Percentiles rank a stretch among this genome's conserved stretches.
These are phyloP conservation scores for Vitis hybrid DNA, from an alignment of 177 flowering plant species.

Conservation along the genomic window DNA sequence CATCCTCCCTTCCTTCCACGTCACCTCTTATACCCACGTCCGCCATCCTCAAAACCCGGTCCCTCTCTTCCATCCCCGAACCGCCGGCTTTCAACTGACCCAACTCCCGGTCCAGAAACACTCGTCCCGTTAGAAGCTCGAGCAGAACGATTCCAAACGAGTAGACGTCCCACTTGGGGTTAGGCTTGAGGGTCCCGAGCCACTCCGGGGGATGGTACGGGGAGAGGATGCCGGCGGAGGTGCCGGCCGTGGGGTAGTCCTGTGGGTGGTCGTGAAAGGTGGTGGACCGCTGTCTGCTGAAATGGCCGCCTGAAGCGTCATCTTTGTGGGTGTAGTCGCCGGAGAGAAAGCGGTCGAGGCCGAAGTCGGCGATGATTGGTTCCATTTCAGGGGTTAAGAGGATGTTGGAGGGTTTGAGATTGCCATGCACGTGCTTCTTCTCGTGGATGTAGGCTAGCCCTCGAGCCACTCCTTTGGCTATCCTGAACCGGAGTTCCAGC, in stretches of 20 bases:
- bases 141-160: constrained; percentile 78
- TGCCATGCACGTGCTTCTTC: constrained; percentile 84
- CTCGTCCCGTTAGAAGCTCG: constrained; percentile 72
- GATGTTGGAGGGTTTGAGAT: constrained; percentile 85
- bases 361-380: constrained; percentile 71
- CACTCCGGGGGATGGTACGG: constrained; percentile 87
- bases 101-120: constrained; percentile 52
- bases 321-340: constrained; percentile 22
- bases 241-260: constrained; percentile 21
- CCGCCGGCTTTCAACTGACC: constrained; percentile 44
- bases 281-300: constrained; percentile 50
- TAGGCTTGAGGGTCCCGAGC: constrained; percentile 57
- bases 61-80: constrained; percentile 43
- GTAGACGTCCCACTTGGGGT: constrained; percentile 84
- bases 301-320: constrained; percentile 34
- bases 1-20: constrained; percentile 63
- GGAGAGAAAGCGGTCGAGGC: constrained; percentile 51
- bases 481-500: constrained; percentile 59
- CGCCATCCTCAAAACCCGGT: constrained; percentile 55
- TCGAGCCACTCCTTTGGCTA: constrained; percentile 80
- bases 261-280: constrained; percentile 35
- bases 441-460: constrained; percentile 85
- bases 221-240: constrained; percentile 30
- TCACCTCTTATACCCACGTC: constrained; percentile 72
- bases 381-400: constrained; percentile 71